Conservation (phyloP, 2,329 filamentous ascomycete species). For the Alternaria metachromatica region DNA sequence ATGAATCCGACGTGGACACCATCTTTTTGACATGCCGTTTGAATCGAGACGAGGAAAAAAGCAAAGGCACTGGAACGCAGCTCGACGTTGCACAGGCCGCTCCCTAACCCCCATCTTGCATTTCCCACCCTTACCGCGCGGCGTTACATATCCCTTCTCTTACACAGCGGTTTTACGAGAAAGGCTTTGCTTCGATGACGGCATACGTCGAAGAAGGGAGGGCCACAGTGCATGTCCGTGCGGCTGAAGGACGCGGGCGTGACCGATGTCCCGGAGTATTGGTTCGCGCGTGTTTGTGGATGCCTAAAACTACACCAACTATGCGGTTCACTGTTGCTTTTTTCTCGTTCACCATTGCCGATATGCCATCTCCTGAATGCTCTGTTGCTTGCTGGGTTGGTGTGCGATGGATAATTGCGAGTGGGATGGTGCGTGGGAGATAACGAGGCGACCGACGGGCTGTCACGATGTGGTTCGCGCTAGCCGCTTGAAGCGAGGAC, state of each 20-base stretch:
- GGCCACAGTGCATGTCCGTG: not conserved
- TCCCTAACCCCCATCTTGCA: slow-evolving; percentile 6
- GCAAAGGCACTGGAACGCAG: slow-evolving; percentile 19
- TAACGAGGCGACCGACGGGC: slow-evolving; percentile 6
- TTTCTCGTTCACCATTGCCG: not conserved
- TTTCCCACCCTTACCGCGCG: slow-evolving; percentile 16
- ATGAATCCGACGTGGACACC: slow-evolving; percentile 4
- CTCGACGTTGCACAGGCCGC: slow-evolving; percentile 16
- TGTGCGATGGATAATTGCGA: not conserved
- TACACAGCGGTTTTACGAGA: slow-evolving; percentile 12
- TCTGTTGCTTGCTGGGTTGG: slow-evolving; percentile 5
- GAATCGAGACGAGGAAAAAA: slow-evolving; percentile 14
- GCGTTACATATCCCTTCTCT: slow-evolving; percentile 17
- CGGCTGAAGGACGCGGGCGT: slow-evolving; percentile 5
- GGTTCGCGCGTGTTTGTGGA: slow-evolving; percentile 1
- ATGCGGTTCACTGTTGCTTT: slow-evolving; percentile 5
- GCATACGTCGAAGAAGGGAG: slow-evolving; percentile 1
- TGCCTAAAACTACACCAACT: not conserved
- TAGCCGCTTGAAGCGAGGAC: not conserved
- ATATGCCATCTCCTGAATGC: not conserved
- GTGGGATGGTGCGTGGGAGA: slow-evolving; percentile 9
- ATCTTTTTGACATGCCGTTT: slow-evolving; percentile 10
- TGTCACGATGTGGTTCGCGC: slow-evolving; percentile 11
- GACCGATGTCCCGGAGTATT: slow-evolving; percentile 4
- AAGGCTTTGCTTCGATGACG: slow-evolving; percentile 3